Conservation (phyloP, 768 basidiomycete species). For the Psilocybe sp. region DNA sequence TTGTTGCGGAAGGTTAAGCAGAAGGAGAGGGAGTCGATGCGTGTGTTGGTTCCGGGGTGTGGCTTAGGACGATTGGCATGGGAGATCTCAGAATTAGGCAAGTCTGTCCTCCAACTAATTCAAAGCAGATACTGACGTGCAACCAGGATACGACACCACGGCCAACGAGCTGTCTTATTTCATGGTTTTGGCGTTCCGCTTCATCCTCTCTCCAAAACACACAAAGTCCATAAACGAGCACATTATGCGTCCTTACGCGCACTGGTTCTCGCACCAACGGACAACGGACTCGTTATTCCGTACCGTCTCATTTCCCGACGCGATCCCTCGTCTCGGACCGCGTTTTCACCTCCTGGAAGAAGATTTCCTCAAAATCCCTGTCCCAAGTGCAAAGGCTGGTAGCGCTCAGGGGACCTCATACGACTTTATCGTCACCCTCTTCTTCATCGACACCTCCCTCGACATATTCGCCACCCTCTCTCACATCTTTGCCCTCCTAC, state of each 20-base stretch:
- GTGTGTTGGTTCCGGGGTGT: constrained; percentile 61
- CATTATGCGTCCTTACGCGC: constrained; percentile 54
- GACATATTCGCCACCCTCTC: constrained; percentile 52
- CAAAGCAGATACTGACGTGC: neutral
- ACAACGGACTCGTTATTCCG: constrained; percentile 49
- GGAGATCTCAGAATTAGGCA: constrained; percentile 64
- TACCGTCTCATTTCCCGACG: constrained; percentile 56
- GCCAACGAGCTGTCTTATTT: constrained; percentile 65
- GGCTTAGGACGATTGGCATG: constrained; percentile 66
- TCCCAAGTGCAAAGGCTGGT: constrained; percentile 16
- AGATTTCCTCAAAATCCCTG: constrained; percentile 51
- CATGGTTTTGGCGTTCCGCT: constrained; percentile 61
- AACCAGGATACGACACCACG: constrained; percentile 49
- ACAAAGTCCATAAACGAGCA: constrained; percentile 46
- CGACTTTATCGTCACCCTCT: constrained; percentile 61
- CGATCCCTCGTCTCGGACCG: constrained; percentile 44
- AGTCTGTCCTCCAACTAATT: constrained; percentile 8
- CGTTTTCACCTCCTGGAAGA: constrained; percentile 46
- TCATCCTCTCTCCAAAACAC: constrained; percentile 48
- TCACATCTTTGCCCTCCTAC: constrained; percentile 54
- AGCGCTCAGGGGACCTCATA: constrained; percentile 33
- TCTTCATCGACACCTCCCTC: constrained; percentile 64
- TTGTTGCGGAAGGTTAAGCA: constrained; percentile 32
- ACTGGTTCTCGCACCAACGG: constrained; percentile 72
- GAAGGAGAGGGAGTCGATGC: constrained; percentile 27